Conservation (phyloP, 768 basidiomycete genomes). For the Hericium rajendrae region DNA sequence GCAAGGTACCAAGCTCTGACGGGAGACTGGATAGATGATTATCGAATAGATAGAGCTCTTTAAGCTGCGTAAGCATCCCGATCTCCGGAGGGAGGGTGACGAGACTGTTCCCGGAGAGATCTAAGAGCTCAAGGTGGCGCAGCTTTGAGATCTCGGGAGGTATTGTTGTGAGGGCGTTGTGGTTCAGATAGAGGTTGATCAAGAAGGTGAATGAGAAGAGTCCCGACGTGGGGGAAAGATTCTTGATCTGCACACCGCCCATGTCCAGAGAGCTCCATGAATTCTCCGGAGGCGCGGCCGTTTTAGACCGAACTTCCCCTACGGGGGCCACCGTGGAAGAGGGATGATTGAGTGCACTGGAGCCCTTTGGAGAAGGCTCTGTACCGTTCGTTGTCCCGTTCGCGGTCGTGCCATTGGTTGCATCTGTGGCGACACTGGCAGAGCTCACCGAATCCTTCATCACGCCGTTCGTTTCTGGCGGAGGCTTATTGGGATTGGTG, state of each 20-base stretch:
- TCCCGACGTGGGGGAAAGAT: slow-evolving; percentile 66
- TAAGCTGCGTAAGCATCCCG: slow-evolving; percentile 81
- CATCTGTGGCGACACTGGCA: not conserved
- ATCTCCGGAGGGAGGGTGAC: slow-evolving; percentile 72
- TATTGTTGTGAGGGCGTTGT: slow-evolving; percentile 73
- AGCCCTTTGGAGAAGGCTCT: slow-evolving; percentile 27
- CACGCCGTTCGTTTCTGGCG: slow-evolving; percentile 24
- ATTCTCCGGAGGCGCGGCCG: slow-evolving; percentile 61
- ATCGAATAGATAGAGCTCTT: slow-evolving; percentile 93
- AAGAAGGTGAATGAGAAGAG: slow-evolving; percentile 88
- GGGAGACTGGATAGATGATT: slow-evolving; percentile 86
- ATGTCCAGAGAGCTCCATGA: slow-evolving; percentile 91
- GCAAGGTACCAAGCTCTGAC: slow-evolving; percentile 77
- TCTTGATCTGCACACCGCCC: slow-evolving; percentile 92
- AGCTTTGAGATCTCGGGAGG: slow-evolving; percentile 80
- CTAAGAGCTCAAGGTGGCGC: slow-evolving; percentile 79
- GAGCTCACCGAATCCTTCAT: slow-evolving; percentile 20
- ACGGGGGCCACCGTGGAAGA: slow-evolving; percentile 72
- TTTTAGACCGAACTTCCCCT: slow-evolving; percentile 29
- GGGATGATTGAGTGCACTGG: slow-evolving; percentile 43
- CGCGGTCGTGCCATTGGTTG: slow-evolving; percentile 7
- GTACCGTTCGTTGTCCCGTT: slow-evolving; percentile 18
- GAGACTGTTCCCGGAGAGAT: slow-evolving; percentile 85
- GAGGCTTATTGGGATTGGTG: slow-evolving; percentile 74
- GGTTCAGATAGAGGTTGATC: slow-evolving; percentile 90